phyloP scores from a whole-genome alignment of 805 yeast species.

The Candida dendrica region DNA sequence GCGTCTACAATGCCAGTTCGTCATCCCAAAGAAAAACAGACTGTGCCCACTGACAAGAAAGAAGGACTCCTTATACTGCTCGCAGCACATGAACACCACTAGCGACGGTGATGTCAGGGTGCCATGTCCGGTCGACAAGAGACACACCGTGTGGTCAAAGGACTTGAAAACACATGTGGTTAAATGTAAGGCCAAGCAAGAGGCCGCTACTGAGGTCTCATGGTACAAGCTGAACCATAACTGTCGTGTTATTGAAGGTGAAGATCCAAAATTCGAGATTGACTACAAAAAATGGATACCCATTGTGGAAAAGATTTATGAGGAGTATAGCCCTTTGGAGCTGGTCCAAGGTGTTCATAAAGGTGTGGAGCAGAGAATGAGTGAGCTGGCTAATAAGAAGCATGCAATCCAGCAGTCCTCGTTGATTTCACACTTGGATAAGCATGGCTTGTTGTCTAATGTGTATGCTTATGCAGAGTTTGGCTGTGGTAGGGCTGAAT shows the following conservation, averaged over 20 bases:
- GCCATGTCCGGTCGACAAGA: conserved; percentile 71
- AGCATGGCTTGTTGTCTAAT: conserved; percentile 29
- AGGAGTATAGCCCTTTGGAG: conserved; percentile 21
- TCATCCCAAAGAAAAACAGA: conserved; percentile 42
- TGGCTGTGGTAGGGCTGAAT: conserved; percentile 89
- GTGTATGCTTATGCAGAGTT: conserved; percentile 54
- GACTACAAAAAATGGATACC: conserved; percentile 24
- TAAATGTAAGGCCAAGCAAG: conserved; percentile 47
- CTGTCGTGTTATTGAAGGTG: conserved; percentile 1
- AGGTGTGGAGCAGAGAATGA: conserved; percentile 17
- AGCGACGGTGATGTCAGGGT: conserved; percentile 35
- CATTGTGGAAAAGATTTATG: conserved; percentile 30
- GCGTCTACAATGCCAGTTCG: conserved; percentile 37
- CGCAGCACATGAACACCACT: conserved; percentile 43
- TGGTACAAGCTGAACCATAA: conserved; percentile 52
- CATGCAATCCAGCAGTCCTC: conserved; percentile 83
- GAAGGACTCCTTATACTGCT: conserved; percentile 43
- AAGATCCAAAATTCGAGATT: conserved; percentile 4
- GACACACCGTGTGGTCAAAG: conserved; percentile 64
- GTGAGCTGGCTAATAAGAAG: conserved; percentile 48
- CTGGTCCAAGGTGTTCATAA: conserved; percentile 21
- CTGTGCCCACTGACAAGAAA: conserved; percentile 57
- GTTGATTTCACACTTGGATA: conserved; percentile 58
- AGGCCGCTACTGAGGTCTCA: conserved; percentile 23
- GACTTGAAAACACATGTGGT: conserved; percentile 48